Conservation (phyloP, 2,329 filamentous ascomycete genomes). For the Drechslerella coelobrocha region DNA sequence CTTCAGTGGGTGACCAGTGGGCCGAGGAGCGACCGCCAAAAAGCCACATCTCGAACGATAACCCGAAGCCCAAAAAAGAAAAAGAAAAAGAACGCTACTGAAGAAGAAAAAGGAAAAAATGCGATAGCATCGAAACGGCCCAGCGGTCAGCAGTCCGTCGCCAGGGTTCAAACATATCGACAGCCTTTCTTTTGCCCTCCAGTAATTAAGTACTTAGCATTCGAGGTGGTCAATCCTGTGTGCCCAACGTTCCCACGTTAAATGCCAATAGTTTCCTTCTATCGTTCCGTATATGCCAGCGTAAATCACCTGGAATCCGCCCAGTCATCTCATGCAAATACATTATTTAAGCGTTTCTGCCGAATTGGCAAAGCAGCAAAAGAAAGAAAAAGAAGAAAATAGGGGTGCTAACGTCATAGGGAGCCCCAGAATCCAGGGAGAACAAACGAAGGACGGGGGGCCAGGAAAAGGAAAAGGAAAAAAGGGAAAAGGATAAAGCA, state of each 20-base stretch:
- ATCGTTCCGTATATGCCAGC: too few species aligned
- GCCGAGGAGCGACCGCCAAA: conserved; percentile 43
- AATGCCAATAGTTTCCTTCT: too few species aligned
- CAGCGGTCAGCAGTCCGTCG: background rate
- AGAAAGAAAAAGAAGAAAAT: too few species aligned
- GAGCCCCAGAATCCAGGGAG: background rate
- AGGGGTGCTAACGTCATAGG: conserved; percentile 44
- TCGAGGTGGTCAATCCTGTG: too few species aligned
- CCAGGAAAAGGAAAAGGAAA: conserved; percentile 12
- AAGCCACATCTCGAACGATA: conserved; percentile 38
- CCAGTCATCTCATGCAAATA: background rate
- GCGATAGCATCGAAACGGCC: background rate
- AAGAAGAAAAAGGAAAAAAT: background rate
- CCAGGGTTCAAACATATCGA: too few species aligned
- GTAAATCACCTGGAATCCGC: too few species aligned
- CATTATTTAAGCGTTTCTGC: background rate
- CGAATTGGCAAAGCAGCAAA: too few species aligned
- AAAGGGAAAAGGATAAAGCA: conserved; percentile 14
- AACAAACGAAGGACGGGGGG: conserved; percentile 5
- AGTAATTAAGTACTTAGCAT: too few species aligned
- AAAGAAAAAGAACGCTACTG: too few species aligned
- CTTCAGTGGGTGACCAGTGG: too few species aligned
- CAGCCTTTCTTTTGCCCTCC: too few species aligned
- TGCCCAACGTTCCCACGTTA: too few species aligned
- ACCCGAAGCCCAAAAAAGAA: background rate